A percentile compares a stretch with the other conserved stretches of the same genome.
These are phyloP conservation scores for Termitomyces sp. DNA, from an alignment of 768 basidiomycete species.

Conservation along the genomic window DNA sequence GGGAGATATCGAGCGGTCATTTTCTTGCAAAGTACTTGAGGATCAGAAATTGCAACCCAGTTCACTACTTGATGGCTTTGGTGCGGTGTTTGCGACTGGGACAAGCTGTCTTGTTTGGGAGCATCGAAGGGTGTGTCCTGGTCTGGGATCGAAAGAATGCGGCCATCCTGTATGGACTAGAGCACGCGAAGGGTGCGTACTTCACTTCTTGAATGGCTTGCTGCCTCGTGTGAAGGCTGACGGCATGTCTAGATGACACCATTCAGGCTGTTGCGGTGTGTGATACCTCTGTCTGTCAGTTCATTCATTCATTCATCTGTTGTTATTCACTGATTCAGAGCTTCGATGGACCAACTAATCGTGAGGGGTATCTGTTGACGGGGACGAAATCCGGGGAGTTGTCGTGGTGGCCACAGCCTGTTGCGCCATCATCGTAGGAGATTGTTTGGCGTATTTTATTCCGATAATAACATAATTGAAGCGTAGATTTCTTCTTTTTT, in stretches of 20 bases:
- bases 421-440: constrained; percentile 20
- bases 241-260: no score
- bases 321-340: no score
- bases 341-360: no score
- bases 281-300: constrained; percentile 4
- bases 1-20: constrained; percentile 49
- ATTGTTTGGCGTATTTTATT: background rate
- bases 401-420: constrained; percentile 53
- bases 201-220: no score
- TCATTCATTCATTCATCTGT: constrained; percentile 21
- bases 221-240: no score
- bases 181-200: no score
- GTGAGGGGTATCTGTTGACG: no score
- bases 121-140: no score
- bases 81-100: no score
- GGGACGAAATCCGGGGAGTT: constrained; percentile 53
- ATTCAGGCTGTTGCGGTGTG: constrained; percentile 38
- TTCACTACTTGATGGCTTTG: constrained; percentile 16
- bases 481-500: no score
- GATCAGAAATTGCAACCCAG: constrained; percentile 10
- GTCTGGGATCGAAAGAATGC: constrained; percentile 59
- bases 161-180: constrained; percentile 50
- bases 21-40: constrained; percentile 36
- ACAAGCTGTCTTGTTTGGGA: constrained; percentile 53
- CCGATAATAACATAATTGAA: no score